Evolutionary conservation across 768 basidiomycete species (phyloP).

Genomic region (Pleurotus tuoliensis): DNA sequence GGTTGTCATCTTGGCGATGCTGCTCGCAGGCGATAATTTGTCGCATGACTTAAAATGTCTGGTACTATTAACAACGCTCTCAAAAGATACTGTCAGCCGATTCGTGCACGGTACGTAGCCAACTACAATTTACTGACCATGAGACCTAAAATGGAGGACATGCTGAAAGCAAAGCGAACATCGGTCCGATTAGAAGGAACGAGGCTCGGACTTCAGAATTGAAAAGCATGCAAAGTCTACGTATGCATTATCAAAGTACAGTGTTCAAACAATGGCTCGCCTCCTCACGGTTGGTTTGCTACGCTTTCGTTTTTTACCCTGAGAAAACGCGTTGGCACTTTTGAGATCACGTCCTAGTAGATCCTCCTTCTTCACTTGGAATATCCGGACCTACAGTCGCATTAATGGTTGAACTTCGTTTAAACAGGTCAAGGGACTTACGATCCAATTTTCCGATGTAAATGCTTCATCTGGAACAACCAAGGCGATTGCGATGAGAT

Average conservation of each 20-base stretch:
- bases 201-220: too few relatives aligned
- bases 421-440: slow-evolving; percentile 33
- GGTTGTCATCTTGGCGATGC: too few relatives aligned
- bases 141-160: too few relatives aligned
- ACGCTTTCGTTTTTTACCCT: slow-evolving; percentile 88
- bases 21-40: too few relatives aligned
- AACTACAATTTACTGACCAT: too few relatives aligned
- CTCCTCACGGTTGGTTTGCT: slow-evolving; percentile 64
- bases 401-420: neutral
- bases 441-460: slow-evolving; percentile 99
- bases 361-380: slow-evolving; percentile 93
- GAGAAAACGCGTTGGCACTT: slow-evolving; percentile 77
- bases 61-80: too few relatives aligned
- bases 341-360: slow-evolving; percentile 85
- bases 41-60: too few relatives aligned
- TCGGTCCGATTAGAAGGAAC: too few relatives aligned
- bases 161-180: too few relatives aligned
- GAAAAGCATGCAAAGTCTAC: too few relatives aligned
- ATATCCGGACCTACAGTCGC: slow-evolving; percentile 73
- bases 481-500: neutral
- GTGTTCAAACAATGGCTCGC: slow-evolving; percentile 37
- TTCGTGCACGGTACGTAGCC: too few relatives aligned
- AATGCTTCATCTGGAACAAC: slow-evolving; percentile 84
- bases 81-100: too few relatives aligned
- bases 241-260: neutral